Evolutionary conservation across 2,329 filamentous ascomycete genomes (phyloP).

Genomic region (Sphaerostilbella broomeana): DNA sequence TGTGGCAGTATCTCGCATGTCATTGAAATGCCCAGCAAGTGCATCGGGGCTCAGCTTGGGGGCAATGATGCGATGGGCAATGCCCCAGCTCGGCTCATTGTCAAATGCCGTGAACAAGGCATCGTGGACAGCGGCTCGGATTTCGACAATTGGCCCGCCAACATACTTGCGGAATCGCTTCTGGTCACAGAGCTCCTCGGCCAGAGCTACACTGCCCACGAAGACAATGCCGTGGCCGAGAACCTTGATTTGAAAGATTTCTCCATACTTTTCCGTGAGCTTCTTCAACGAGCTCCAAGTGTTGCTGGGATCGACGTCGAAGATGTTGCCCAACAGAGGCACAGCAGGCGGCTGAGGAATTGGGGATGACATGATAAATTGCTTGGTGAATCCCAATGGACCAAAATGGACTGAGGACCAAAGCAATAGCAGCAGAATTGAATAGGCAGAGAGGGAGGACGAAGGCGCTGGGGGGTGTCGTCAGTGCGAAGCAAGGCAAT

Average conservation of each 20-base stretch:
- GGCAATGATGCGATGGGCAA: conserved; percentile 47
- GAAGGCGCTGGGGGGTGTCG: background rate
- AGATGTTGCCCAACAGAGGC: conserved; percentile 32
- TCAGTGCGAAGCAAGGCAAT: background rate
- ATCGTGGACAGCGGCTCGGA: conserved; percentile 43
- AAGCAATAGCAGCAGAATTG: background rate
- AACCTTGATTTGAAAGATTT: conserved; percentile 34
- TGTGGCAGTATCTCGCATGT: conserved; percentile 42
- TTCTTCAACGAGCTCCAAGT: conserved; percentile 32
- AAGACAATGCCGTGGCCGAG: conserved; percentile 33
- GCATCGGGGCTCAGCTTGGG: conserved; percentile 33
- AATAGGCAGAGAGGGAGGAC: background rate
- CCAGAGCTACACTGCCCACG: conserved; percentile 41
- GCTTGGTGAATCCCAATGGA: background rate
- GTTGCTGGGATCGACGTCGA: conserved; percentile 29
- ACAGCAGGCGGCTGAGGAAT: conserved; percentile 31
- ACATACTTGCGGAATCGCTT: conserved; percentile 49
- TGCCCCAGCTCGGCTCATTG: conserved; percentile 41
- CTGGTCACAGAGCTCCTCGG: conserved; percentile 46
- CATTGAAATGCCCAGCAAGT: conserved; percentile 33
- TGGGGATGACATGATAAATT: conserved; percentile 29
- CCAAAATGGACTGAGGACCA: too few species aligned
- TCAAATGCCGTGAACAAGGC: conserved; percentile 47
- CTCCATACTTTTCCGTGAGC: conserved; percentile 30
- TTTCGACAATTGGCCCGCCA: conserved; percentile 46